Conservation (phyloP, 228 moss, liverwort and hornwort genomes). For the Sphagnum fallax region DNA sequence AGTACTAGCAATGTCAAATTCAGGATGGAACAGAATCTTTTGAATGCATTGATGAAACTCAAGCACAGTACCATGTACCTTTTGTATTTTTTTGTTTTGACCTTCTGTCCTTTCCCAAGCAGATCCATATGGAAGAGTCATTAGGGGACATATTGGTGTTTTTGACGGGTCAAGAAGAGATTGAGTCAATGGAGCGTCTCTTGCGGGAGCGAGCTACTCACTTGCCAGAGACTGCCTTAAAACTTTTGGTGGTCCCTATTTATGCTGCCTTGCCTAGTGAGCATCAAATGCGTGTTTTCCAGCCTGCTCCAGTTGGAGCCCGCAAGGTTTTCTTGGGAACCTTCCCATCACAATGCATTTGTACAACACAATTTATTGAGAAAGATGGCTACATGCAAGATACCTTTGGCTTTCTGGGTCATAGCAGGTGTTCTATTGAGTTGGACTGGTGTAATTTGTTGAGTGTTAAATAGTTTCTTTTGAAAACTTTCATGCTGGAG, state of each 20-base stretch:
- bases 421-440: too few species aligned
- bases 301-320: slow-evolving; percentile 65
- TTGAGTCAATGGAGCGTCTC: slow-evolving; percentile 87
- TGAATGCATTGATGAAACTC: too few species aligned
- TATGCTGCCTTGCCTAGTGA: slow-evolving; percentile 97
- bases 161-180: slow-evolving; percentile 96
- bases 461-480: neutral
- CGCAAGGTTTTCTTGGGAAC: slow-evolving; percentile 48
- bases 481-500: neutral
- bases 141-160: slow-evolving; percentile 91
- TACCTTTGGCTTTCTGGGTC: too few species aligned
- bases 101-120: slow-evolving; percentile 5
- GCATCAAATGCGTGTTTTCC: slow-evolving; percentile 92
- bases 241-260: slow-evolving; percentile 74
- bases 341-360: neutral
- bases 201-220: slow-evolving; percentile 74
- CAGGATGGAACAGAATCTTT: too few species aligned
- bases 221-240: slow-evolving; percentile 50
- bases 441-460: neutral
- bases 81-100: neutral
- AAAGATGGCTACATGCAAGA: too few species aligned
- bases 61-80: too few species aligned
- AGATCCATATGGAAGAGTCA: slow-evolving; percentile 83
- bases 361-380: too few species aligned
- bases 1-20: too few species aligned